Evolutionary conservation across 2,329 filamentous ascomycete genomes (phyloP), one percentile per base, ranked within the genome.

Genomic region (Diplodia sapinea): DNA sequence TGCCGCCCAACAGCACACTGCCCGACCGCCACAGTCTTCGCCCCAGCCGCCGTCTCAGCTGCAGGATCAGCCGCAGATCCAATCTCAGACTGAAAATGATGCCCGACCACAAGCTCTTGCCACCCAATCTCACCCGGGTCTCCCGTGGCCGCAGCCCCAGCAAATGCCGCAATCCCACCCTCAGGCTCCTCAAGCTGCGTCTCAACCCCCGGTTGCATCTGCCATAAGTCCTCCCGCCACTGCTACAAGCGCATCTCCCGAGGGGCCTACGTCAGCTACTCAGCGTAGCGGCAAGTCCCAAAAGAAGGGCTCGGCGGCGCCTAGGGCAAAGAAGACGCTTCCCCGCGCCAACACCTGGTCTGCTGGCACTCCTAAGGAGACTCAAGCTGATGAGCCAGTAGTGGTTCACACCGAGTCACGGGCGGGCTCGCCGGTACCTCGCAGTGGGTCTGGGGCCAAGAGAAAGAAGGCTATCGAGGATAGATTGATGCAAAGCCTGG

Each of bases 401-500:
- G 57, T 29, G n/a, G 26, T 36, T 4, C 13, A 11, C 2, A n/a
- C 38, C 31, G 38, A 63, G 4, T 68, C 66, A 7, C 36, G 66
- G 15, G 47, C 66, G 15, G 66, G 49, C 29, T 68, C 66, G 2
- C 66, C 66, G 5, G 54, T 29, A 33, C 72, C 73, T 67, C 78
- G 82, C 66, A 83, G 81, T 74, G 84, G 78, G 71, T 82, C 78
- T 77, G 86, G 79, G 79, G 86, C 77, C 82, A 89, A 84, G 86
- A 91, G 84, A 84, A 90, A 81, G 78, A 91, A 91, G 70, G 81
- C 85, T 67, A 87, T 89, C 59, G 82, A 86, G 70, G 82, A 85
- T 29, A 83, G 83, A 61, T 76, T 89, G 26, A 81, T 86, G 51
- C 77, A 81, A 67, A 84, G 85, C 26, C 89, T 98, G 65, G 85